Percentiles rank a stretch among this genome's conserved stretches.
phyloP scores from a whole-genome alignment of 331 rosid species.

The Phaseolus coccineus region DNA sequence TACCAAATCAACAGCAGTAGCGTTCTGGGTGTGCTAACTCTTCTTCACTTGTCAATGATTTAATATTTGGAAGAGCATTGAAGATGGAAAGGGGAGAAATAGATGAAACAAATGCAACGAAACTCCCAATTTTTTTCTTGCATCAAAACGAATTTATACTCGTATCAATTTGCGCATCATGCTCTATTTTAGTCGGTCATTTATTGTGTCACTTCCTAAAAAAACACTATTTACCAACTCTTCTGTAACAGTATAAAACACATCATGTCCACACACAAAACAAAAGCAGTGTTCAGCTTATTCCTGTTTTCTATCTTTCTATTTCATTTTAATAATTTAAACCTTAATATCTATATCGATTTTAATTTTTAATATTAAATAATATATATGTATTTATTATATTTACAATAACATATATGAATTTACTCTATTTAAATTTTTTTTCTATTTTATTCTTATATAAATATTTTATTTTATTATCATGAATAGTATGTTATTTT shows the following conservation, averaged over 20 bases:
- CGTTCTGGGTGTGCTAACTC: conserved; percentile 42
- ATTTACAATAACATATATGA: too few relatives aligned
- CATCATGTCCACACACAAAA: too few relatives aligned
- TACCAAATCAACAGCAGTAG: conserved; percentile 44
- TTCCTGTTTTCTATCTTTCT: too few relatives aligned
- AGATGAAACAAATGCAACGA: background rate
- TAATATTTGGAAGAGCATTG: background rate
- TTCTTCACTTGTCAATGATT: conserved; percentile 32
- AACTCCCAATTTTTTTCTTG: background rate
- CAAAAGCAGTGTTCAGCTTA: too few relatives aligned
- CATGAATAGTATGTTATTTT: too few relatives aligned
- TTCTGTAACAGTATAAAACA: background rate
- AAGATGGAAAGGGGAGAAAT: background rate
- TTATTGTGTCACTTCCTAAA: conserved; percentile 7
- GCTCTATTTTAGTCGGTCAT: conserved; percentile 7
- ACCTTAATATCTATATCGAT: too few relatives aligned
- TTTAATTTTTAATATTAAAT: too few relatives aligned
- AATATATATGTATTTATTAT: too few relatives aligned
- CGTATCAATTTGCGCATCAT: background rate
- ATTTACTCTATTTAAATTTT: too few relatives aligned
- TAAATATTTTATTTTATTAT: too few relatives aligned
- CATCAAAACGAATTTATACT: background rate
- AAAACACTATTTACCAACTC: background rate
- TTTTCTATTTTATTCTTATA: too few relatives aligned
- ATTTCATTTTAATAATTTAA: too few relatives aligned